phyloP scores from a whole-genome alignment of 1,284 basidiomycete genomes.

The Termitomyces sp. region DNA sequence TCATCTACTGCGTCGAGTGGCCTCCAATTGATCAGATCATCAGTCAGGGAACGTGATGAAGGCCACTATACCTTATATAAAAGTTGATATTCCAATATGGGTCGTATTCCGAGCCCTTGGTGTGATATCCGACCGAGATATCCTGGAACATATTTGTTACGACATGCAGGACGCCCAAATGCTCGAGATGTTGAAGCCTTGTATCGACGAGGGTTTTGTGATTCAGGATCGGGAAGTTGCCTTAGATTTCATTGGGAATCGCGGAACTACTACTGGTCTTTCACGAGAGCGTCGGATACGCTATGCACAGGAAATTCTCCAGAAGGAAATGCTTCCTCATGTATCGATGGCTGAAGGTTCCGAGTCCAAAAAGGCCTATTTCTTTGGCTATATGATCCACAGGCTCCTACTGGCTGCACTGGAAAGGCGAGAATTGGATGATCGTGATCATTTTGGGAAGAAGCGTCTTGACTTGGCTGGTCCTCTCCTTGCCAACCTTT shows the following conservation, averaged over 20 bases:
- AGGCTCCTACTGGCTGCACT: conserved; percentile 89
- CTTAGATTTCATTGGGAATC: conserved; percentile 96
- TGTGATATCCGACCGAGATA: conserved; percentile 96
- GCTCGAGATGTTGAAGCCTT: conserved; percentile 98
- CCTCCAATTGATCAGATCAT: not conserved
- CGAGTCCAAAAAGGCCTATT: conserved; percentile 98
- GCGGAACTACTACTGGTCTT: conserved; percentile 93
- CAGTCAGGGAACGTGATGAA: conserved; percentile 93
- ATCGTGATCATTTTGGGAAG: conserved; percentile 99
- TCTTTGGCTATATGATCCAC: conserved; percentile 99
- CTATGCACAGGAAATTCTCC: conserved; percentile 96
- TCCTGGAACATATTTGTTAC: conserved; percentile 98
- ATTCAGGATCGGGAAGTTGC: conserved; percentile 97
- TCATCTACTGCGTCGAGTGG: not conserved
- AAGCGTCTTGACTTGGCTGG: conserved; percentile 97
- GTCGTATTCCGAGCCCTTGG: conserved; percentile 98
- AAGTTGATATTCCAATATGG: conserved; percentile 98
- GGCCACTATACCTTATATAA: conserved; percentile 96
- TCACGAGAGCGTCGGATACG: conserved; percentile 89
- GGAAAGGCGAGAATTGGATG: conserved; percentile 93
- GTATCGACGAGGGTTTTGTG: conserved; percentile 97
- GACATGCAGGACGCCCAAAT: conserved; percentile 94
- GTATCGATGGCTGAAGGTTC: conserved; percentile 95
- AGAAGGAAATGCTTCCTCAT: conserved; percentile 98
- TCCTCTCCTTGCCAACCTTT: conserved; percentile 90